These are phyloP conservation scores for Petunia secreta DNA, from an alignment of 257 asterid species.

Conservation along the genomic window DNA sequence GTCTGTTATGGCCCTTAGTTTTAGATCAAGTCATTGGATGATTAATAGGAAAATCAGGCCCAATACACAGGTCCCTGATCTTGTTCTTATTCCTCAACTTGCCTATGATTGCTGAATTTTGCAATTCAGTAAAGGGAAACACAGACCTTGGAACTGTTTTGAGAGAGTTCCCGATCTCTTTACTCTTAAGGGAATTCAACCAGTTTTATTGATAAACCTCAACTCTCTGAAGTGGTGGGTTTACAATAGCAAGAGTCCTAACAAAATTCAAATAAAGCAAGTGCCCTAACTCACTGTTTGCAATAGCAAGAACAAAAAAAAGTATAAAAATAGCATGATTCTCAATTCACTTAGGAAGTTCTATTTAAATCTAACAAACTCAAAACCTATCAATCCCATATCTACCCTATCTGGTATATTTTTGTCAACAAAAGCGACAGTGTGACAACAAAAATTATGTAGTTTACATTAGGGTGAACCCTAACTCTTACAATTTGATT, in stretches of 20 bases:
- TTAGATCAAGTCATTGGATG: not conserved
- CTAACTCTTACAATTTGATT: not conserved
- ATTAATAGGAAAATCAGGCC: conserved; percentile 9
- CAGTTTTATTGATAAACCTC: not conserved
- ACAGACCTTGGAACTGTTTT: conserved; percentile 3
- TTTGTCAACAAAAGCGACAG: not conserved
- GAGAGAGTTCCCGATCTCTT: not conserved
- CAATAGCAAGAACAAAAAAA: too few relatives aligned
- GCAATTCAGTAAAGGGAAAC: not conserved
- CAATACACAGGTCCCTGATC: not conserved
- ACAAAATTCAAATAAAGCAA: not conserved
- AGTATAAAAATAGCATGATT: too few relatives aligned
- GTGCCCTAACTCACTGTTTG: too few relatives aligned
- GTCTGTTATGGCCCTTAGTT: conserved; percentile 2
- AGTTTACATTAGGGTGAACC: not conserved
- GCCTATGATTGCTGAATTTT: conserved; percentile 7
- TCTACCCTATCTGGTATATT: not conserved
- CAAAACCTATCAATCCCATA: not conserved
- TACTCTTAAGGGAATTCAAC: not conserved
- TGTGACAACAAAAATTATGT: not conserved
- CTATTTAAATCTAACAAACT: not conserved
- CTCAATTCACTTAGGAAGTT: too few relatives aligned
- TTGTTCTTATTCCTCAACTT: conserved; percentile 1
- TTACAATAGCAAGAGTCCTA: conserved; percentile 4
- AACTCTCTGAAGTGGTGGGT: not conserved